Percentiles rank a stretch among this genome's conserved stretches.
phyloP scores from a whole-genome alignment of 2,329 filamentous ascomycete genomes.

The Monosporascus sp. region DNA sequence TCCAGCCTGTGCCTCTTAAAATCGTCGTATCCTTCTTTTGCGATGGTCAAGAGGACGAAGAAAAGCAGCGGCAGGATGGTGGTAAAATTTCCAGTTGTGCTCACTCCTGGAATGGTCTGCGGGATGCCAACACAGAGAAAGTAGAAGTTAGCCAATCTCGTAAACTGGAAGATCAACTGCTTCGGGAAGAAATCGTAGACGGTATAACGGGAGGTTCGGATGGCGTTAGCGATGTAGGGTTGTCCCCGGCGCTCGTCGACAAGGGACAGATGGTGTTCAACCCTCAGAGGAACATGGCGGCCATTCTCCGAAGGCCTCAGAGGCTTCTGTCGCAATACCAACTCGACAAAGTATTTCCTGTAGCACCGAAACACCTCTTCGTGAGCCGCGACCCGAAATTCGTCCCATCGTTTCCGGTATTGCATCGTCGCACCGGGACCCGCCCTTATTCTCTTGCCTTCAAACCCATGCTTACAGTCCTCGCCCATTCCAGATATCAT shows the following conservation, averaged over 20 bases:
- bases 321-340: conserved; percentile 59
- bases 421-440: conserved; percentile 7
- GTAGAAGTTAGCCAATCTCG: conserved; percentile 81
- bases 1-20: conserved; percentile 74
- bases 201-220: conserved; percentile 79
- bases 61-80: conserved; percentile 69
- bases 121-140: conserved; percentile 80
- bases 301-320: conserved; percentile 70
- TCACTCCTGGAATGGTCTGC: conserved; percentile 74
- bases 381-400: conserved; percentile 11
- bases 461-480: conserved; percentile 11
- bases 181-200: conserved; percentile 80
- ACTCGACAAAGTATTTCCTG: conserved; percentile 36
- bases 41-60: conserved; percentile 74
- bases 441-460: conserved; percentile 9
- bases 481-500: conserved; percentile 19
- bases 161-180: conserved; percentile 80
- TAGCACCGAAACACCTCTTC: conserved; percentile 24
- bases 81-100: conserved; percentile 70
- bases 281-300: conserved; percentile 39
- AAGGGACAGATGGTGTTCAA: conserved; percentile 35
- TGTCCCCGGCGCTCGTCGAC: conserved; percentile 46
- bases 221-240: conserved; percentile 54
- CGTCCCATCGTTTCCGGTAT: conserved; percentile 12
- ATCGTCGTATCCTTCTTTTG: conserved; percentile 85